Percentiles rank a stretch among this genome's conserved stretches.
Conservation (phyloP, 169 alveolate genomes). For the Plasmodium relictum region DNA sequence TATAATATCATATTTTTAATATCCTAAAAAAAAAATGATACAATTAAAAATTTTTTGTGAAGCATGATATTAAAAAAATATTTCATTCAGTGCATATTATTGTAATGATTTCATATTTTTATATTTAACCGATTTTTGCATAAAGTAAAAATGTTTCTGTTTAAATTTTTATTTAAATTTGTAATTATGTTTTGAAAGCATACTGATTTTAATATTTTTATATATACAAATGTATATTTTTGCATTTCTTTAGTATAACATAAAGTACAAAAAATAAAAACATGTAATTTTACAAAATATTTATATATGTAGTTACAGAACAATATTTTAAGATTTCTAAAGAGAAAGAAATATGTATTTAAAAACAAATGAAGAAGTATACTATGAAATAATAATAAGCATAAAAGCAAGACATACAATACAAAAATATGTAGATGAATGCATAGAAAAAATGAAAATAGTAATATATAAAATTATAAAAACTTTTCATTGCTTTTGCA, state of each 20-base stretch:
- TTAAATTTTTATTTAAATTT: too few relatives aligned
- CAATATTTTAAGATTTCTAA: neutral
- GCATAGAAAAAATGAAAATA: slow-evolving; percentile 32
- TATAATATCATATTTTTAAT: too few relatives aligned
- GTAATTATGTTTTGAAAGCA: too few relatives aligned
- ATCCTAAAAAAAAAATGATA: too few relatives aligned
- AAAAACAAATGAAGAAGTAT: neutral
- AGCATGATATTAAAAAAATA: too few relatives aligned
- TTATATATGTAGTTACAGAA: neutral
- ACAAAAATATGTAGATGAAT: slow-evolving; percentile 24
- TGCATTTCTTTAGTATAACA: neutral
- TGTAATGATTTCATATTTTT: too few relatives aligned
- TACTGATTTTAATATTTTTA: too few relatives aligned
- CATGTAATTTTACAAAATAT: neutral
- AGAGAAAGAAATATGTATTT: neutral
- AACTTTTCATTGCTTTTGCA: neutral
- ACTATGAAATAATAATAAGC: slow-evolving; percentile 13
- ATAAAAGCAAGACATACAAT: slow-evolving; percentile 13
- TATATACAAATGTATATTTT: too few relatives aligned
- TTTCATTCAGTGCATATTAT: too few relatives aligned
- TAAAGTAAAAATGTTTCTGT: too few relatives aligned
- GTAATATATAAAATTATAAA: slow-evolving; percentile 13
- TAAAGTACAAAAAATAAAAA: neutral
- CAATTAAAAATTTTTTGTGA: too few relatives aligned
- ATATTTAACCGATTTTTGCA: too few relatives aligned